These are phyloP conservation scores for Penicillium paneum DNA, from an alignment of 2,329 filamentous ascomycete species.

Conservation along the genomic window DNA sequence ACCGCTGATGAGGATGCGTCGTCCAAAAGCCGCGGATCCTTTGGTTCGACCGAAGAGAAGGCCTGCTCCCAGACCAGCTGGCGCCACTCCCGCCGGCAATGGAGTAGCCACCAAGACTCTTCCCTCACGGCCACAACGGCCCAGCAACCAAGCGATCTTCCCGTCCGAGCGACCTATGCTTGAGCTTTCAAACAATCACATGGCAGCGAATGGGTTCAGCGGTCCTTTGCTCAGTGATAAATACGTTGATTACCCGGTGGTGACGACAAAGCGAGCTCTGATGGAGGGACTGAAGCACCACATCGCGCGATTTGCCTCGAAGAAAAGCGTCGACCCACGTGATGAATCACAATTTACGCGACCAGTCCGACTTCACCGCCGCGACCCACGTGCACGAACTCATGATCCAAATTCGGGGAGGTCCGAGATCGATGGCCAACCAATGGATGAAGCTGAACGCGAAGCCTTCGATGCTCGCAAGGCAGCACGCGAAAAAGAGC, in stretches of 20 bases:
- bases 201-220: conserved; percentile 43
- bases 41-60: conserved; percentile 60
- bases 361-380: conserved; percentile 82
- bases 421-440: conserved; percentile 40
- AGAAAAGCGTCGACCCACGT: conserved; percentile 61
- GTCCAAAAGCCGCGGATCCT: conserved; percentile 57
- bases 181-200: conserved; percentile 27
- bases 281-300: conserved; percentile 80
- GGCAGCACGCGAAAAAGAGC: conserved; percentile 78
- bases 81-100: conserved; percentile 19
- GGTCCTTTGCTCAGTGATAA: conserved; percentile 39
- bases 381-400: conserved; percentile 67
- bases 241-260: conserved; percentile 63
- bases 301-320: conserved; percentile 74
- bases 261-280: conserved; percentile 77
- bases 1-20: conserved; percentile 42
- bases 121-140: conserved; percentile 19
- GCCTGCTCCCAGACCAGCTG: conserved; percentile 27
- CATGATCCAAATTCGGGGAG: conserved; percentile 56
- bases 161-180: conserved; percentile 20
- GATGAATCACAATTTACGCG: conserved; percentile 81
- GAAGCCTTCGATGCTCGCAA: conserved; percentile 58
- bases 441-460: conserved; percentile 64
- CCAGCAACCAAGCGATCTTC: conserved; percentile 18
- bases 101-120: conserved; percentile 26